Percentiles rank a stretch among this genome's conserved stretches.
Evolutionary conservation across 1,284 basidiomycete species (phyloP).

Genomic region (Sphaerobolus stellatus): DNA sequence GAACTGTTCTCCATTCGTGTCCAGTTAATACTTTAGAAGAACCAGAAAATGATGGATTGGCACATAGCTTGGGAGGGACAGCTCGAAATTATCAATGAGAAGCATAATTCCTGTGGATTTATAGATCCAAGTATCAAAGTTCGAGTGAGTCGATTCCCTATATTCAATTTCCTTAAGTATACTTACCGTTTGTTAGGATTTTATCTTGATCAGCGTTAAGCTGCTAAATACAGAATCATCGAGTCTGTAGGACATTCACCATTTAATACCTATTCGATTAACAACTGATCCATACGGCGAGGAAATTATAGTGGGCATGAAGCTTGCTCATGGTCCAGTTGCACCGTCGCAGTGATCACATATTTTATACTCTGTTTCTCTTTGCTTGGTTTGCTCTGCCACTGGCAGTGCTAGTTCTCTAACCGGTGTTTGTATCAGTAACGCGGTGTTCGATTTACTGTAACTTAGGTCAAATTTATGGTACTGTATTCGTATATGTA

Average conservation of each 20-base stretch:
- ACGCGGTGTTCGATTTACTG: no score
- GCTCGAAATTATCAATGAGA: conserved; percentile 45
- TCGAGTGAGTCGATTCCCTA: conserved; percentile 42
- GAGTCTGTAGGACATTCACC: conserved; percentile 57
- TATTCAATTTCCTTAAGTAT: conserved; percentile 4
- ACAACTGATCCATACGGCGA: conserved; percentile 58
- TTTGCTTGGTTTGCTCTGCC: no score
- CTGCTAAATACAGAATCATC: conserved; percentile 55
- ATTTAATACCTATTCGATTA: conserved; percentile 61
- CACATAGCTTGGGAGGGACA: conserved; percentile 56
- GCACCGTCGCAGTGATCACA: no score
- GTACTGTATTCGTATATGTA: no score
- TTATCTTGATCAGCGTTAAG: conserved; percentile 56
- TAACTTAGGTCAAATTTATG: no score
- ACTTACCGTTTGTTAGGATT: conserved; percentile 49
- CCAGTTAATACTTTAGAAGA: not conserved
- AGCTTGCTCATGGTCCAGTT: no score
- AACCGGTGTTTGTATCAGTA: no score
- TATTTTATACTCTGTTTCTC: no score
- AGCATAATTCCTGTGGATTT: conserved; percentile 55
- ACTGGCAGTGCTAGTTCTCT: no score
- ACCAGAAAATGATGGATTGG: not conserved
- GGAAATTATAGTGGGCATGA: conserved; percentile 4
- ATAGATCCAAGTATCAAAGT: conserved; percentile 63
- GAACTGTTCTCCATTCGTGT: not conserved